phyloP scores from a whole-genome alignment of 305 asterid genomes.

The Fraxinus nigra region DNA sequence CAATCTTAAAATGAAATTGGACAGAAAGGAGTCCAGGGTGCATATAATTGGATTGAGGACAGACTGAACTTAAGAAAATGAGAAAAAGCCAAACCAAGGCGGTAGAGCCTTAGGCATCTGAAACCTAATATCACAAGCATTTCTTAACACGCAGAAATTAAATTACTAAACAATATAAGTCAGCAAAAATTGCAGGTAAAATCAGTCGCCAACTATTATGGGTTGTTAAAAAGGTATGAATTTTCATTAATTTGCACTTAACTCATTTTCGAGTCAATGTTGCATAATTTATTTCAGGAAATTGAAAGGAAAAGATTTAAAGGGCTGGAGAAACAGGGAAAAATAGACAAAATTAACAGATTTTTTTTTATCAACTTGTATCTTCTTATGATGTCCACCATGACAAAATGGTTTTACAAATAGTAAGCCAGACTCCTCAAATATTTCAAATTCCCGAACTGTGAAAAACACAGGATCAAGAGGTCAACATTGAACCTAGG shows the following conservation, averaged over 20 bases:
- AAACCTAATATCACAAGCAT: conserved; percentile 5
- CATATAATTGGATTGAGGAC: conserved; percentile 7
- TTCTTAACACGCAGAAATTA: not conserved
- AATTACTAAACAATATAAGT: not conserved
- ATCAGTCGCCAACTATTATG: not conserved
- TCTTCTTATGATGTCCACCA: conserved; percentile 10
- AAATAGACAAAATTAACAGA: not conserved
- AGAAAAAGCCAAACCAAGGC: not conserved
- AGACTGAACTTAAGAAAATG: not conserved
- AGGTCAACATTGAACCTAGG: conserved; percentile 5
- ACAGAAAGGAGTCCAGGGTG: not conserved
- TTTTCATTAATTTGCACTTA: not conserved
- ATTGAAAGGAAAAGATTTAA: not conserved
- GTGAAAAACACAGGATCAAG: conserved; percentile 14
- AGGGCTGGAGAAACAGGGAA: not conserved
- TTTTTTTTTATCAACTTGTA: conserved; percentile 8
- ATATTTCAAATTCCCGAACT: not conserved
- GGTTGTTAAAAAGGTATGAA: not conserved
- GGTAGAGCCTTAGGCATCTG: not conserved
- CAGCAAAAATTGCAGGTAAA: not conserved
- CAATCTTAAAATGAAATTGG: not conserved
- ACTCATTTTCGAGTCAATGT: conserved; percentile 3
- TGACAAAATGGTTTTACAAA: conserved; percentile 8
- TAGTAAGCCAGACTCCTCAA: not conserved
- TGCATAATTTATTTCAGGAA: conserved; percentile 13